These are phyloP conservation scores for Psilocybe cubensis DNA, from an alignment of 768 basidiomycete species.

Conservation along the genomic window DNA sequence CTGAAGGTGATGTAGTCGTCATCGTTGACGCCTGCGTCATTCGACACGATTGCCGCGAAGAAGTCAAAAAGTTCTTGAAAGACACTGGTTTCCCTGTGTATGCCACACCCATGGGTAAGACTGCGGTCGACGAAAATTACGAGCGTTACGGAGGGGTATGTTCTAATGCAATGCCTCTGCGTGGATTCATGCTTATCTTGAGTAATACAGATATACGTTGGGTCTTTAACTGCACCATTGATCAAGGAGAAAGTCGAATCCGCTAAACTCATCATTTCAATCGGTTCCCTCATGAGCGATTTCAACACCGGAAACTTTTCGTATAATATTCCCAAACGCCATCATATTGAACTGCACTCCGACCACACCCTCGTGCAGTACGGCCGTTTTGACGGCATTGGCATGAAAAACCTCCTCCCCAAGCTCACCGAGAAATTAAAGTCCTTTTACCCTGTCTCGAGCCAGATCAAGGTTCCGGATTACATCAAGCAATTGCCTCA, in stretches of 20 bases:
- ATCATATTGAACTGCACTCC: slow-evolving; percentile 78
- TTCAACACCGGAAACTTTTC: slow-evolving; percentile 92
- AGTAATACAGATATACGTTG: slow-evolving; percentile 68
- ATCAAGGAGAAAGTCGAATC: slow-evolving; percentile 75
- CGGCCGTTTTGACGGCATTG: slow-evolving; percentile 64
- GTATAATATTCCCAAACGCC: slow-evolving; percentile 62
- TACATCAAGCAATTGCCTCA: slow-evolving; percentile 48
- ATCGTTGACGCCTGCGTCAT: slow-evolving; percentile 83
- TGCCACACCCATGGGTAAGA: slow-evolving; percentile 82
- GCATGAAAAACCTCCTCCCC: slow-evolving; percentile 80
- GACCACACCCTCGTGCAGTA: slow-evolving; percentile 68
- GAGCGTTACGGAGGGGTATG: slow-evolving; percentile 78
- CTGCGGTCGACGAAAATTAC: slow-evolving; percentile 69
- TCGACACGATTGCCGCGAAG: slow-evolving; percentile 68
- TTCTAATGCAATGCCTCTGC: background rate
- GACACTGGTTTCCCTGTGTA: slow-evolving; percentile 77
- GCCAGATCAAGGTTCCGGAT: slow-evolving; percentile 48
- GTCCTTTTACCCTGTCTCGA: slow-evolving; percentile 41
- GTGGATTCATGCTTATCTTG: background rate
- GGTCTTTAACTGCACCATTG: slow-evolving; percentile 65
- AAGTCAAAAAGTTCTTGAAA: slow-evolving; percentile 63
- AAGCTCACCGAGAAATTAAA: slow-evolving; percentile 62
- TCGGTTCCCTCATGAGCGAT: slow-evolving; percentile 74
- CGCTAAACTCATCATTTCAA: slow-evolving; percentile 74
- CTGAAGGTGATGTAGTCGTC: slow-evolving; percentile 70